Conservation (phyloP, 768 basidiomycete genomes). For the Kwoniella europaea region DNA sequence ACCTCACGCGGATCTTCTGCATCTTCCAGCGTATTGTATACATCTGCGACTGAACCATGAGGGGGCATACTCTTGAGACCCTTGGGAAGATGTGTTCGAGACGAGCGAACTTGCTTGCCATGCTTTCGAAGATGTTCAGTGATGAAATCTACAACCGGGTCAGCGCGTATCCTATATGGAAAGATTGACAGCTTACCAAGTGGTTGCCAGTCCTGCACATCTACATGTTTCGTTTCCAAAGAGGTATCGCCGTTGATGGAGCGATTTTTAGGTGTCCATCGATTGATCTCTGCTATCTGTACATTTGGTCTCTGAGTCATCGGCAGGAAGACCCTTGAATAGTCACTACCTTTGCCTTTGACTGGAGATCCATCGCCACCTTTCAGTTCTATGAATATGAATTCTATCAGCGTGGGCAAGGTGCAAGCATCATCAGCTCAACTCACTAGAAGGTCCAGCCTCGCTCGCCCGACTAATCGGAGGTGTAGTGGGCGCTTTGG, state of each 20-base stretch:
- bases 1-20: slow-evolving; percentile 71
- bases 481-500: slow-evolving; percentile 21
- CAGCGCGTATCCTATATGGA: not conserved
- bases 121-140: slow-evolving; percentile 32
- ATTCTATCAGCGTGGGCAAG: not conserved
- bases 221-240: not conserved
- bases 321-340: slow-evolving; percentile 43
- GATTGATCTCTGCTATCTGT: slow-evolving; percentile 47
- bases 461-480: slow-evolving; percentile 29
- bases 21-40: slow-evolving; percentile 63
- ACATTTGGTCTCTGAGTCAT: slow-evolving; percentile 40
- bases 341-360: slow-evolving; percentile 35
- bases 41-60: slow-evolving; percentile 40
- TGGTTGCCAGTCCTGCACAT: slow-evolving; percentile 3
- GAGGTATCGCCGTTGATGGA: not conserved
- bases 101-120: slow-evolving; percentile 6
- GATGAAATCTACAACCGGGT: slow-evolving; percentile 30
- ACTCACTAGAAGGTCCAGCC: slow-evolving; percentile 44
- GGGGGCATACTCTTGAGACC: slow-evolving; percentile 45
- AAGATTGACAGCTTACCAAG: slow-evolving; percentile 12
- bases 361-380: slow-evolving; percentile 12
- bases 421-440: not conserved
- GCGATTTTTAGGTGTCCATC: slow-evolving; percentile 25
- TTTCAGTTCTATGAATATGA: slow-evolving; percentile 1
- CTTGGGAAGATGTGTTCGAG: slow-evolving; percentile 22